Base-by-base conservation (phyloP, 768 basidiomycete species). In the Pulveroboletus sp. region DNA sequence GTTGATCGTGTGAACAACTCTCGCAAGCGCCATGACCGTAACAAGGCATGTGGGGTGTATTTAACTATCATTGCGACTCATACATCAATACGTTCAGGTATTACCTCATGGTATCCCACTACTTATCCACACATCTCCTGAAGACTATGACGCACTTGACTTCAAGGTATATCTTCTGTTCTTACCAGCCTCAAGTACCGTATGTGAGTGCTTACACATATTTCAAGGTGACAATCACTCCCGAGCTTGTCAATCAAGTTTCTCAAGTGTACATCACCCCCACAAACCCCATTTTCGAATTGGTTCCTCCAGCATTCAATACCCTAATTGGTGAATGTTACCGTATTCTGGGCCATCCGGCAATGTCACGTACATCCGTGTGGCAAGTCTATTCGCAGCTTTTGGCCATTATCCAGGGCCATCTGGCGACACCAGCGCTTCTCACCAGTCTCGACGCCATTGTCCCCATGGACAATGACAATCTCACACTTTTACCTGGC, bases 41-140 rank as follows among this genome's bases (percentile, higher is more conserved):
- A 55, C 11, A 57, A 52, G 42, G 48, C 47, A 2, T 2, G 41
- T 40, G n/a, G 16, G 5, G 8, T 2, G 7, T 40, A n/a, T 17
- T 17, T 17, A 35, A n/a, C n/a, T n/a, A n/a, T n/a, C n/a, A n/a
- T n/a, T 6, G n/a, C 17, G 13, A 35, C 13, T 17, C 6, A 4
- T 37, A 5, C 44, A 36, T 4, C 32, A 54, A 23, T 73, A 72
- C 33, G 38, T 24, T 13, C 65, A 17, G 45, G 20, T 54, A 13
- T 52, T 75, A 0, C 75, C 74, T 1, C 67, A 72, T 31, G 73
- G 72, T 3, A 49, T 63, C n/a, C 74, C 76, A 1, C 49, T 60
- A 16, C 36, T 66, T 1, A 76, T 78, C 2, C 52, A 57, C 14
- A 38, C 51, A 0, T 47, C 58, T 5, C 68, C 74, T 0, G 47